phyloP scores from a whole-genome alignment of 2,329 filamentous ascomycete species.

The Diaporthe sp. region DNA sequence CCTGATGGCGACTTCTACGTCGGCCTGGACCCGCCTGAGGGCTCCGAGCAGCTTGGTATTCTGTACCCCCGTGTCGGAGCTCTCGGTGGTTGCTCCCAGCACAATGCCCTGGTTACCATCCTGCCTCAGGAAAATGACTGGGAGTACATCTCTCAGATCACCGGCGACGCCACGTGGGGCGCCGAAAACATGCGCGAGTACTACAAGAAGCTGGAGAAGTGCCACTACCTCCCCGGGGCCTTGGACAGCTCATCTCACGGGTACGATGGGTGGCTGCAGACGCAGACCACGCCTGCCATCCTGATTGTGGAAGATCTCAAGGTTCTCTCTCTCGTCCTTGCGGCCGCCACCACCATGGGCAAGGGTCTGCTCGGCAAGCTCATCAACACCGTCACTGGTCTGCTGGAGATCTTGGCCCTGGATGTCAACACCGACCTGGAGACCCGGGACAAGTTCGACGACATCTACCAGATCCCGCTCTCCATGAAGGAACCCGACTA shows the following conservation, averaged over 20 bases:
- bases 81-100: slow-evolving; percentile 55
- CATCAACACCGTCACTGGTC: slow-evolving; percentile 53
- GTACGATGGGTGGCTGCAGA: slow-evolving; percentile 69
- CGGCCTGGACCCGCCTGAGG: slow-evolving; percentile 51
- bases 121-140: slow-evolving; percentile 58
- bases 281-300: slow-evolving; percentile 62
- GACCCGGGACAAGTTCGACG: slow-evolving; percentile 61
- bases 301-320: slow-evolving; percentile 66
- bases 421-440: slow-evolving; percentile 62
- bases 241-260: slow-evolving; percentile 63
- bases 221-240: slow-evolving; percentile 61
- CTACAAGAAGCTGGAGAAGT: slow-evolving; percentile 67
- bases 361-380: slow-evolving; percentile 51
- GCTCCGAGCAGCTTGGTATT: slow-evolving; percentile 51
- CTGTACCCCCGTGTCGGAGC: slow-evolving; percentile 55
- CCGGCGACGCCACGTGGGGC: slow-evolving; percentile 60
- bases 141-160: slow-evolving; percentile 55
- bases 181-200: slow-evolving; percentile 71
- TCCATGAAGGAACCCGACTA: slow-evolving; percentile 60
- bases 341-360: slow-evolving; percentile 65
- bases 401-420: slow-evolving; percentile 54
- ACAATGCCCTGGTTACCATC: slow-evolving; percentile 57
- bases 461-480: slow-evolving; percentile 71
- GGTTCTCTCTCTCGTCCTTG: slow-evolving; percentile 64
- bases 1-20: slow-evolving; percentile 54